Evolutionary conservation across 257 asterid genomes (phyloP).

Genomic region (Asclepias syriaca): DNA sequence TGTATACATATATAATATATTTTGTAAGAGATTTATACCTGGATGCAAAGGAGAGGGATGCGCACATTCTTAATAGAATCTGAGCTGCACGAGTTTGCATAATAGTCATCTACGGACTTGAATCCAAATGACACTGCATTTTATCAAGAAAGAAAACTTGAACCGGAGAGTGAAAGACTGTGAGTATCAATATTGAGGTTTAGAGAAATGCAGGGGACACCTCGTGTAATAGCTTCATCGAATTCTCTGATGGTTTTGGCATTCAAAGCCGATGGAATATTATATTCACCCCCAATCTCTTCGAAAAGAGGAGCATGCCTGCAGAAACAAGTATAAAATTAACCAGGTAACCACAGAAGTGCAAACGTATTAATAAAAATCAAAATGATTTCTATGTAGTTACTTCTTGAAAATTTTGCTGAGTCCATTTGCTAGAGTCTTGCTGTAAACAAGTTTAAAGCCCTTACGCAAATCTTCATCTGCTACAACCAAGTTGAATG

Average conservation of each 20-base stretch:
- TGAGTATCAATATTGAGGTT: slow-evolving; percentile 14
- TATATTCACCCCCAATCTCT: slow-evolving; percentile 80
- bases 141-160: slow-evolving; percentile 1
- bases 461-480: slow-evolving; percentile 97
- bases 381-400: slow-evolving; percentile 16
- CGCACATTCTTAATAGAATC: slow-evolving; percentile 65
- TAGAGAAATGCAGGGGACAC: slow-evolving; percentile 30
- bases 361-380: neutral
- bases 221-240: slow-evolving; percentile 91
- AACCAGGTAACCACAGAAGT: neutral
- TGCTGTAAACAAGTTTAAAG: slow-evolving; percentile 84
- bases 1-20: neutral
- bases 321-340: slow-evolving; percentile 17
- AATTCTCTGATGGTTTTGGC: slow-evolving; percentile 85
- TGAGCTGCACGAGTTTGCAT: slow-evolving; percentile 90
- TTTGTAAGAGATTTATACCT: slow-evolving; percentile 45
- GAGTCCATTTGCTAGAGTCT: slow-evolving; percentile 76
- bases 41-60: slow-evolving; percentile 86
- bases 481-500: slow-evolving; percentile 83
- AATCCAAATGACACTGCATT: slow-evolving; percentile 90
- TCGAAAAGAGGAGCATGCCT: slow-evolving; percentile 91
- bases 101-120: slow-evolving; percentile 93
- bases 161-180: slow-evolving; percentile 12
- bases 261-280: slow-evolving; percentile 70
- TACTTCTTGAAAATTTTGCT: slow-evolving; percentile 77